Percentiles rank a stretch among this genome's conserved stretches.
These are phyloP conservation scores for Boletus subcaerulescens DNA, from an alignment of 768 basidiomycete genomes.

Conservation along the genomic window DNA sequence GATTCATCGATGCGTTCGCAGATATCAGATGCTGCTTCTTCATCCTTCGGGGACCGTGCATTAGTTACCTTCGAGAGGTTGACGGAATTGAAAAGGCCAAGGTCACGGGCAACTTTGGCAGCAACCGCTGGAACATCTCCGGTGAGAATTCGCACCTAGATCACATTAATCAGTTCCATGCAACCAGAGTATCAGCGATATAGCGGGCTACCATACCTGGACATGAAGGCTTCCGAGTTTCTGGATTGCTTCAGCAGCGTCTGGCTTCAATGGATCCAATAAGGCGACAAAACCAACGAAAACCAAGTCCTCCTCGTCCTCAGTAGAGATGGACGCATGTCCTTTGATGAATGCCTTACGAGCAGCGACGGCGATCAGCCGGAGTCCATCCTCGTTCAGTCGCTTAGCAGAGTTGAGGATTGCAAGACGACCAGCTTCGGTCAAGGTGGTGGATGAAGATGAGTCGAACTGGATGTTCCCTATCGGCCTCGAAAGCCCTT, in stretches of 20 bases:
- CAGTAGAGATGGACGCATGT: slow-evolving; percentile 11
- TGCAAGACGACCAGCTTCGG: slow-evolving; percentile 16
- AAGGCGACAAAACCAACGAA: slow-evolving; percentile 31
- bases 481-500: slow-evolving; percentile 15
- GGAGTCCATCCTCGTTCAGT: slow-evolving; percentile 31
- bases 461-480: slow-evolving; percentile 14
- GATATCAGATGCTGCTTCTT: slow-evolving; percentile 18
- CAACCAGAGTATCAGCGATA: neutral
- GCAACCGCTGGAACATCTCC: slow-evolving; percentile 35
- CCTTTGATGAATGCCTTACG: slow-evolving; percentile 19
- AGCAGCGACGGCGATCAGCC: slow-evolving; percentile 30
- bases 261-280: slow-evolving; percentile 31
- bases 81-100: slow-evolving; percentile 28
- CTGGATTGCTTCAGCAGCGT: slow-evolving; percentile 30
- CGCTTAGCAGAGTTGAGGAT: slow-evolving; percentile 28
- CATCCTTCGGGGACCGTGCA: slow-evolving; percentile 20
- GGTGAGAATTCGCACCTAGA: slow-evolving; percentile 35
- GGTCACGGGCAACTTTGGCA: slow-evolving; percentile 37
- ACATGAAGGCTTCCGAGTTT: slow-evolving; percentile 28
- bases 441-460: slow-evolving; percentile 15
- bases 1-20: slow-evolving; percentile 17
- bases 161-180: slow-evolving; percentile 5
- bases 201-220: slow-evolving; percentile 20
- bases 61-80: slow-evolving; percentile 11
- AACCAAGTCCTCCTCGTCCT: slow-evolving; percentile 29